Conservation (phyloP, 768 basidiomycete genomes). For the Boletus tylopilopsis region DNA sequence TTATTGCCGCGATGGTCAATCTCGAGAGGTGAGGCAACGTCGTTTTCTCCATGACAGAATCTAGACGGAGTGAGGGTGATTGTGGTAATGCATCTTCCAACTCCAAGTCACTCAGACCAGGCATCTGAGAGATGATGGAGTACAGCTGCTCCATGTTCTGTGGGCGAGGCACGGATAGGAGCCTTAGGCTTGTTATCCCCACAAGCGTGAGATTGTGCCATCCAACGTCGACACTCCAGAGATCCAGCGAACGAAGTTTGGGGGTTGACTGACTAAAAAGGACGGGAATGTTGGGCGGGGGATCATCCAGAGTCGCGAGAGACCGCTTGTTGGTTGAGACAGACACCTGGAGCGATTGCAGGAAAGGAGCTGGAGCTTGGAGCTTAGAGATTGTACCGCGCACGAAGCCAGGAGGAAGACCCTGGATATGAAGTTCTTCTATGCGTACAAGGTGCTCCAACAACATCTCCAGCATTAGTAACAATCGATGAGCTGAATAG, state of each 20-base stretch:
- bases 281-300: background rate
- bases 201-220: background rate
- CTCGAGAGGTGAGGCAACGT: background rate
- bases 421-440: conserved; percentile 2
- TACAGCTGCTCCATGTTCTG: background rate
- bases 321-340: background rate
- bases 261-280: background rate
- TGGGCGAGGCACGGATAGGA: background rate
- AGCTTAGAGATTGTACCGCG: background rate
- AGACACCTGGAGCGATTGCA: conserved; percentile 3
- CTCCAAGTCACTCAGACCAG: background rate
- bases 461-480: background rate
- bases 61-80: background rate
- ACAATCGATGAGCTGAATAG: background rate
- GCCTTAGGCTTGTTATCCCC: background rate
- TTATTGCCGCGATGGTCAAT: background rate
- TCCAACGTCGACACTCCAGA: background rate
- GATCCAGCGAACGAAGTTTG: background rate
- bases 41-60: background rate
- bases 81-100: background rate
- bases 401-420: background rate
- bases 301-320: background rate
- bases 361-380: background rate
- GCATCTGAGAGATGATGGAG: background rate
- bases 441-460: background rate